Percentiles rank a stretch among this genome's conserved stretches.
Evolutionary conservation across 306 rosid genomes (phyloP).

Genomic region (Abrus precatorius): DNA sequence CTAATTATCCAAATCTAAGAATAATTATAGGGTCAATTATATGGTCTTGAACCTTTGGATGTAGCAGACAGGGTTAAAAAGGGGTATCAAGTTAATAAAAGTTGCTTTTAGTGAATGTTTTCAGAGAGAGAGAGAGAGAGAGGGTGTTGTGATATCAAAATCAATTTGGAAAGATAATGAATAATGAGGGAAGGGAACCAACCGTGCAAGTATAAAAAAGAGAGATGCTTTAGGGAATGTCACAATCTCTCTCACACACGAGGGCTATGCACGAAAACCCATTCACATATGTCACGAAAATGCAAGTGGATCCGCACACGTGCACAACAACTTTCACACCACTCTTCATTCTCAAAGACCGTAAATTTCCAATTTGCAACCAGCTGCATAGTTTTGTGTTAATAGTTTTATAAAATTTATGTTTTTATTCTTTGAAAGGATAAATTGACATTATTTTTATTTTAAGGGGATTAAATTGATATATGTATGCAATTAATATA

Average conservation of each 20-base stretch:
- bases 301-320: conserved; percentile 70
- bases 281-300: conserved; percentile 47
- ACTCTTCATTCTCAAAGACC: neutral
- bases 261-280: conserved; percentile 67
- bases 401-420: too few species aligned
- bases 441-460: too few species aligned
- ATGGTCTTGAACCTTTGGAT: neutral
- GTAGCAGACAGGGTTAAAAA: conserved; percentile 46
- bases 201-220: conserved; percentile 68
- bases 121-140: neutral
- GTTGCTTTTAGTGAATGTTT: conserved; percentile 37
- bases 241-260: conserved; percentile 66
- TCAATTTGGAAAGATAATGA: conserved; percentile 24
- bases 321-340: conserved; percentile 55
- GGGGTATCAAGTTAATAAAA: conserved; percentile 30
- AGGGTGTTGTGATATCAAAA: too few species aligned
- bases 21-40: conserved; percentile 47
- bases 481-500: too few species aligned
- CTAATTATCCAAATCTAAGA: conserved; percentile 16
- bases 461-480: too few species aligned
- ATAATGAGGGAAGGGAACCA: conserved; percentile 57
- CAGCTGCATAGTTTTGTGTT: too few species aligned
- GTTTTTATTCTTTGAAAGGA: too few species aligned
- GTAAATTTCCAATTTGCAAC: too few species aligned
- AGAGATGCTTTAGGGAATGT: conserved; percentile 46